phyloP scores from a whole-genome alignment of 352 stramenopile species.

The Pythium folliculosum region DNA sequence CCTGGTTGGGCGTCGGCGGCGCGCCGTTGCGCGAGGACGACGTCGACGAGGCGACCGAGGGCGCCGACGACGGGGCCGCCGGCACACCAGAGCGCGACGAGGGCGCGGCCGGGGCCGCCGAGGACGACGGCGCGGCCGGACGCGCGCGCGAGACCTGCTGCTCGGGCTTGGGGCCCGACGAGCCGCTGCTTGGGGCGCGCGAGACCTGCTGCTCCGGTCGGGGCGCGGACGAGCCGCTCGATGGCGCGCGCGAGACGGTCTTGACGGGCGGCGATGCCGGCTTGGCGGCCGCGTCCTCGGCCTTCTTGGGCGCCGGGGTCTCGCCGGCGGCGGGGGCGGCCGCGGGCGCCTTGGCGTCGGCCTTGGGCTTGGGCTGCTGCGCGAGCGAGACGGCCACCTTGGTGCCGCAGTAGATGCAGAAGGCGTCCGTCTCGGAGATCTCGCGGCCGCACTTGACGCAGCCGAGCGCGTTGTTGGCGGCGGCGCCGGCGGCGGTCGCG shows the following conservation, averaged over 20 bases:
- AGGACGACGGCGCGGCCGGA: conserved; percentile 10
- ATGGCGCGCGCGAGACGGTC: conserved; percentile 14
- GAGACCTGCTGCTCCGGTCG: too few species aligned
- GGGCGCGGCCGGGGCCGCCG: not conserved
- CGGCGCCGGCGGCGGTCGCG: conserved; percentile 24
- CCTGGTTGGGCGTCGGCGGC: conserved; percentile 14
- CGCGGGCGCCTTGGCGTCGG: conserved; percentile 13
- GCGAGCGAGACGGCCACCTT: conserved; percentile 73
- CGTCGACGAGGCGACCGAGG: conserved; percentile 25
- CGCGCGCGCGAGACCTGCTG: conserved; percentile 22
- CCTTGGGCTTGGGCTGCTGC: conserved; percentile 39
- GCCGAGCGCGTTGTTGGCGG: conserved; percentile 46
- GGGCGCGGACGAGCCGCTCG: too few species aligned
- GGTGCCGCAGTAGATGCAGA: conserved; percentile 89
- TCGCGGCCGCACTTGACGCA: conserved; percentile 81
- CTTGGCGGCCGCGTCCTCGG: conserved; percentile 8
- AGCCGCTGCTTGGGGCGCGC: conserved; percentile 15
- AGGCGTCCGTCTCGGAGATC: conserved; percentile 71
- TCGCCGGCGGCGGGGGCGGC: conserved; percentile 2
- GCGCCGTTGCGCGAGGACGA: conserved; percentile 10
- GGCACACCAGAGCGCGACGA: conserved; percentile 13
- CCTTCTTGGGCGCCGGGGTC: conserved; percentile 4
- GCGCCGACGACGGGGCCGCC: conserved; percentile 12
- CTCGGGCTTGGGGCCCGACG: conserved; percentile 29
- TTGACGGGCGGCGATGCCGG: conserved; percentile 10